Conservation (phyloP, 1,284 basidiomycete species). For the Melanopsichium pennsylvanicum region DNA sequence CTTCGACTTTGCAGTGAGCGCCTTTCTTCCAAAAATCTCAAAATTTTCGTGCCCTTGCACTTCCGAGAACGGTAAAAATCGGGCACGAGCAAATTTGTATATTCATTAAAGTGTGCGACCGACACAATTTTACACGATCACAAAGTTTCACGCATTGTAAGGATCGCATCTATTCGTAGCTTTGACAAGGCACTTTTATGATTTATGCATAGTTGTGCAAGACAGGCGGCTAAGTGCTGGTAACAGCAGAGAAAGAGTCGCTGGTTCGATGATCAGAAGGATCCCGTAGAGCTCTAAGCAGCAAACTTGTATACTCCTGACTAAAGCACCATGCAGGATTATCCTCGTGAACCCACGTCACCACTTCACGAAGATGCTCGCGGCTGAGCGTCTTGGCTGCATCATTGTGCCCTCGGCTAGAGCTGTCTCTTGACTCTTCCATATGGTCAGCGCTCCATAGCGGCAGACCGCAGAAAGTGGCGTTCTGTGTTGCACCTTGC, state of each 20-base stretch:
- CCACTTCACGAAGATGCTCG: conserved; percentile 13
- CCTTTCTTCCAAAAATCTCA: conserved; percentile 31
- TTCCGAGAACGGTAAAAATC: conserved; percentile 21
- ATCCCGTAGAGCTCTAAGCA: conserved; percentile 14
- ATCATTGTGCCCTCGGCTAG: neutral
- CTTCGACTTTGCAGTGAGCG: neutral
- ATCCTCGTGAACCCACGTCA: conserved; percentile 14
- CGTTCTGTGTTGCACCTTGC: conserved; percentile 16
- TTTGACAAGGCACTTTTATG: too few relatives aligned
- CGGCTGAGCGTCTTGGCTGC: neutral
- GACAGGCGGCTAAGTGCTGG: too few relatives aligned
- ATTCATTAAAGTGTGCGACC: too few relatives aligned
- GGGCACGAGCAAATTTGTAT: neutral
- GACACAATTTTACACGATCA: too few relatives aligned
- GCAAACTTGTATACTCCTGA: conserved; percentile 21
- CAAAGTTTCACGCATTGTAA: too few relatives aligned
- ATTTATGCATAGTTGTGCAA: too few relatives aligned
- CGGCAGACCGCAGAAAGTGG: conserved; percentile 22
- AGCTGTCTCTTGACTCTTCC: neutral
- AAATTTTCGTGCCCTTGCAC: conserved; percentile 16
- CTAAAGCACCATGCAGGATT: conserved; percentile 30
- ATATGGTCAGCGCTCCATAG: neutral
- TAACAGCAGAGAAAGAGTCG: neutral
- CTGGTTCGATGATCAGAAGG: neutral
- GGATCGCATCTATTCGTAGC: too few relatives aligned